phyloP scores from a whole-genome alignment of 108 stramenopile species.

The Fragilaria crotonensis region DNA sequence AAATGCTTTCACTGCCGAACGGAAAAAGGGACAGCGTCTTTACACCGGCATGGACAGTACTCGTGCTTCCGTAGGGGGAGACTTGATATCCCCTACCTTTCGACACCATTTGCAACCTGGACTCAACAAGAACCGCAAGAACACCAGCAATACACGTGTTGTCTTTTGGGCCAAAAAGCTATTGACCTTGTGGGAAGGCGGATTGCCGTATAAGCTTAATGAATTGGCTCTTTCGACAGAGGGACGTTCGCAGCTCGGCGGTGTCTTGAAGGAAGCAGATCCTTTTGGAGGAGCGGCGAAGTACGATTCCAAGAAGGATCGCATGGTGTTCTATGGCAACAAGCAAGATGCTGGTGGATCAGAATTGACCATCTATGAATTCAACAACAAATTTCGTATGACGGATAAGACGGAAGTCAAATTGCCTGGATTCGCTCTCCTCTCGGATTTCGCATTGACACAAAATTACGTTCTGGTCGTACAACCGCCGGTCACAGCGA shows the following conservation, averaged over 20 bases:
- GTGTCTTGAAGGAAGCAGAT: slow-evolving; percentile 61
- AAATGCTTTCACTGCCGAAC: slow-evolving; percentile 69
- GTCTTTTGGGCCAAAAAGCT: slow-evolving; percentile 73
- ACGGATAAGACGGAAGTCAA: slow-evolving; percentile 19
- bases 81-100: slow-evolving; percentile 57
- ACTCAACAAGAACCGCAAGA: slow-evolving; percentile 72
- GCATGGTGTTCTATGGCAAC: slow-evolving; percentile 61
- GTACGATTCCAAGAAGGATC: slow-evolving; percentile 47
- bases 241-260: slow-evolving; percentile 71
- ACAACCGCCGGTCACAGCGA: slow-evolving; percentile 48
- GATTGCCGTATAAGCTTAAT: slow-evolving; percentile 79
- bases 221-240: slow-evolving; percentile 67
- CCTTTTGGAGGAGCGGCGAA: slow-evolving; percentile 57
- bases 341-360: slow-evolving; percentile 41
- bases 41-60: slow-evolving; percentile 82
- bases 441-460: slow-evolving; percentile 74
- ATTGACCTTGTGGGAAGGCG: slow-evolving; percentile 73
- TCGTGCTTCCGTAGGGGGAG: slow-evolving; percentile 54
- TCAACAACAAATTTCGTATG: slow-evolving; percentile 65
- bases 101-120: slow-evolving; percentile 76
- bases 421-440: slow-evolving; percentile 65
- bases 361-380: slow-evolving; percentile 64
- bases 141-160: slow-evolving; percentile 67
- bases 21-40: slow-evolving; percentile 69
- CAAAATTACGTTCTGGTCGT: slow-evolving; percentile 71